Base-by-base conservation (phyloP, 345 rosid genomes). In the Excoecaria cochinchinensis region DNA sequence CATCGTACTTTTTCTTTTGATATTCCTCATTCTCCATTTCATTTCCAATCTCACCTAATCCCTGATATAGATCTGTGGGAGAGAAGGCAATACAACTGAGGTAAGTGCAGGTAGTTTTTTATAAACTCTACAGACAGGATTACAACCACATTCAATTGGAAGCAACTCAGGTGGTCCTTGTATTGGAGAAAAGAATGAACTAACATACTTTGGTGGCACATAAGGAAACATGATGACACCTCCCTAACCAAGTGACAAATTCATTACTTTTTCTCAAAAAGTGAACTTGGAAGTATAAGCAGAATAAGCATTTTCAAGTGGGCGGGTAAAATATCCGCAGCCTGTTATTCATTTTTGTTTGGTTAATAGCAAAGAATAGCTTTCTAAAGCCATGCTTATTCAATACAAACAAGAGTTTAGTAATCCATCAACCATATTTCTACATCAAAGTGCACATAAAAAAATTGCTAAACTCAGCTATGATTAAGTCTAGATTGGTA, bases 21-120 rank as follows among this genome's bases (percentile, higher is more conserved):
- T 86, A 90, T 69, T 93, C 99, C 80, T 91, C 97, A 77, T 93
- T 95, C 86, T 95, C 99, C 90, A 90, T 85, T 87, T 89, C 87
- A 74, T 90, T 90, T 75, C 97, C 99, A 74, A 76, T 84, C 82
- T 93, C 98, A 57, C 91, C 97, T 51, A 91, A 70, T 69, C 87
- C 95, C 81, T 84, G 86, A 73, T 88, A 95, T 53, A 95, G 76
- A 76, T 81, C 98, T 92, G 85, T 51, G 71, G 61, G 48, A 67
- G 72, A 24, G 50, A 58, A 24, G 31, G 19, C 25, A 56, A 10
- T 17, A 60, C 15, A 69, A 40, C 46, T 62, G 42, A 65, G 24
- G 56, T 47, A 22, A 76, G 7, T 47, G 25, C 19, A 57, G 21
- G 31, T 14, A n/a, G 44, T 47, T 61, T 24, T 7, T 25, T 46